Base-by-base conservation (phyloP, 495 filamentous ascomycete species). In the Endocarpon pusillum region DNA sequence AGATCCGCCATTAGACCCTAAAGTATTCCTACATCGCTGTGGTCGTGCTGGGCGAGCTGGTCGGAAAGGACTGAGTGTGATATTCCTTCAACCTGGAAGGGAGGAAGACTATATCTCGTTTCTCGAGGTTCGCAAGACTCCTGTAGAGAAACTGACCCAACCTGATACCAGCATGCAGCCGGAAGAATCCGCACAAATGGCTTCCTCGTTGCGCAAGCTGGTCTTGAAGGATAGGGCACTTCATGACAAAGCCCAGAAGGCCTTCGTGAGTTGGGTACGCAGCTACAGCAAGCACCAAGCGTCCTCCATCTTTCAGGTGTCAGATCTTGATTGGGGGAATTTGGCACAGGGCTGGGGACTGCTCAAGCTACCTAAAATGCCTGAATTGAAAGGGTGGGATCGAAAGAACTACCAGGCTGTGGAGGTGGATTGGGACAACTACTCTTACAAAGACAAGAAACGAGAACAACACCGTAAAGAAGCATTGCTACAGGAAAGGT, bases 21-120 rank as follows among this genome's bases (percentile, higher is more conserved):
- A 94, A 53, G 81, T 77, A 23, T 96, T 94, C 53, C 75, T 97
- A 35, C 89, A 97, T 56, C 75, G 89, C 37, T 91, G 83, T 45
- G 89, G 89, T 3, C 82, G 89, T 36, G 84, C 91, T 1, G 89
- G 86, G 0, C 71, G 89, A 25, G 89, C 89, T 3, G 89, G 89
- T 0, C 76, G 89, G 12, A 66, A 68, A 33, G 89, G 89, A 1
- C 62, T 93, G 10, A 85, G 84, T 33, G 67, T 96, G 5, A 70
- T 91, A 0, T 69, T 96, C 41, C 65, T 97, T 11, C 78, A 79
- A 12, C 78, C 78, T 1, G 81, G 81, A 0, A 63, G 72, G 11
- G 89, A 97, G 48, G 81, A 82, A 48, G 84, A 87, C 43, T 97
- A 94, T 48, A 64, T 93, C 2, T 63, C 72, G 2, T 94, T 94